Percentiles rank a stretch among this genome's conserved stretches.
phyloP scores from a whole-genome alignment of 257 asterid genomes.

The Voacanga thouarsii region DNA sequence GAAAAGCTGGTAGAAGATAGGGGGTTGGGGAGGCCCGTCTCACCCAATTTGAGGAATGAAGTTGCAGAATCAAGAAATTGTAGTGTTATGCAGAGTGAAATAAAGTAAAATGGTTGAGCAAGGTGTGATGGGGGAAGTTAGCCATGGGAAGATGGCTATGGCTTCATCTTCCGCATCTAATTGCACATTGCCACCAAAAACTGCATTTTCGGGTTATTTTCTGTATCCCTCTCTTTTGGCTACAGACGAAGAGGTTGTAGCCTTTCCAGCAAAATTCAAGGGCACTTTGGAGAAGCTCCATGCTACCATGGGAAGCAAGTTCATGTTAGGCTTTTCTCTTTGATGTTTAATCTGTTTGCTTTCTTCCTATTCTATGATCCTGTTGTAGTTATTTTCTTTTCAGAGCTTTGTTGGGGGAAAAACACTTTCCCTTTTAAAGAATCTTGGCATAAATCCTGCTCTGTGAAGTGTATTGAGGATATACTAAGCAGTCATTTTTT shows the following conservation, averaged over 20 bases:
- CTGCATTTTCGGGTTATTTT: constrained; percentile 28
- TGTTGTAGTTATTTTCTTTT: neutral
- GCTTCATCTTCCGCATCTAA: constrained; percentile 33
- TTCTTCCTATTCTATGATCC: neutral
- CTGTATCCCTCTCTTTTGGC: constrained; percentile 71
- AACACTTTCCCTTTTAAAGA: neutral
- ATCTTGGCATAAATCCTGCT: neutral
- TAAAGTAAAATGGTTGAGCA: constrained; percentile 31
- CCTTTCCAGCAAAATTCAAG: constrained; percentile 47
- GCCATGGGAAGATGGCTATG: constrained; percentile 22
- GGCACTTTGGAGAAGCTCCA: constrained; percentile 72
- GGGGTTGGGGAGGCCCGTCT: constrained; percentile 16
- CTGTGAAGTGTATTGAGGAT: neutral
- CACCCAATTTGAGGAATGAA: constrained; percentile 12
- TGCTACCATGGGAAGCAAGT: constrained; percentile 71
- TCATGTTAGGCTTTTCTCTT: constrained; percentile 55
- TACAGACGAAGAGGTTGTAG: constrained; percentile 52
- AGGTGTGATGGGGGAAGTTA: constrained; percentile 33
- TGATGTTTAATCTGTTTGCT: neutral
- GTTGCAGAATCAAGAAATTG: constrained; percentile 30
- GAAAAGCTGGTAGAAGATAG: constrained; percentile 19
- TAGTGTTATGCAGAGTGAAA: constrained; percentile 7
- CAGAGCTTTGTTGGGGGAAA: neutral
- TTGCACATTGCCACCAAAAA: constrained; percentile 28
- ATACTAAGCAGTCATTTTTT: neutral